A percentile compares a stretch with the other conserved stretches of the same genome.
Evolutionary conservation across 2,329 filamentous ascomycete genomes (phyloP).

Genomic region (Alternaria infectoria): DNA sequence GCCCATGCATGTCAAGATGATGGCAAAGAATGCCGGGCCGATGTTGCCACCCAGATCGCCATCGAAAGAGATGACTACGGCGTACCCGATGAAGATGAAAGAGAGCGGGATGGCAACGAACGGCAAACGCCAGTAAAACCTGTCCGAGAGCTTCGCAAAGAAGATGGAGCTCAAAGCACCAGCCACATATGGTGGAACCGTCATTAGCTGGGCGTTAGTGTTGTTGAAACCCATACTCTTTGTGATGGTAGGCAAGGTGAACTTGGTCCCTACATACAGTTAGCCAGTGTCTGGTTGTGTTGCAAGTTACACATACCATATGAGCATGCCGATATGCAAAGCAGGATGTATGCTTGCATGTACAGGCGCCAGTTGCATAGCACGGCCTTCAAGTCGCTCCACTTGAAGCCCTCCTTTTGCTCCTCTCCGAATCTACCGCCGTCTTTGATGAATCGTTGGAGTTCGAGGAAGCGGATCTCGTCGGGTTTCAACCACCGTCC

Average conservation of each 20-base stretch:
- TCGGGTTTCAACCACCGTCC: conserved; percentile 28
- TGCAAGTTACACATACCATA: conserved; percentile 22
- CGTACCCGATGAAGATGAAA: conserved; percentile 38
- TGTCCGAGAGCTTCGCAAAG: conserved; percentile 31
- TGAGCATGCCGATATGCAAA: conserved; percentile 33
- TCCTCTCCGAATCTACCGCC: conserved; percentile 26
- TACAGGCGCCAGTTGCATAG: conserved; percentile 37
- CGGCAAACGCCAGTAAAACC: conserved; percentile 25
- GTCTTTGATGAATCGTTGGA: conserved; percentile 31
- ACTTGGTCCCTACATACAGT: background rate
- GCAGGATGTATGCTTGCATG: conserved; percentile 38
- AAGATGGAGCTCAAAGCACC: conserved; percentile 33
- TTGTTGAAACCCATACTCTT: conserved; percentile 39
- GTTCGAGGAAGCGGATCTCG: conserved; percentile 31
- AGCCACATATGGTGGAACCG: conserved; percentile 33
- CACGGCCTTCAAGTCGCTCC: conserved; percentile 35
- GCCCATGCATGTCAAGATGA: conserved; percentile 53
- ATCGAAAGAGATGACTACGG: conserved; percentile 50
- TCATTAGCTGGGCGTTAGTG: conserved; percentile 40
- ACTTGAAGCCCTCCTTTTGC: conserved; percentile 23
- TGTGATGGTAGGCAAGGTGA: conserved; percentile 30
- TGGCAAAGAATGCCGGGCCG: conserved; percentile 53
- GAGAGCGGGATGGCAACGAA: conserved; percentile 41
- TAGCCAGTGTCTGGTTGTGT: background rate
- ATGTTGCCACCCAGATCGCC: conserved; percentile 50